Evolutionary conservation across 2,329 filamentous ascomycete species (phyloP).

Genomic region (Fusarium chlamydosporum): DNA sequence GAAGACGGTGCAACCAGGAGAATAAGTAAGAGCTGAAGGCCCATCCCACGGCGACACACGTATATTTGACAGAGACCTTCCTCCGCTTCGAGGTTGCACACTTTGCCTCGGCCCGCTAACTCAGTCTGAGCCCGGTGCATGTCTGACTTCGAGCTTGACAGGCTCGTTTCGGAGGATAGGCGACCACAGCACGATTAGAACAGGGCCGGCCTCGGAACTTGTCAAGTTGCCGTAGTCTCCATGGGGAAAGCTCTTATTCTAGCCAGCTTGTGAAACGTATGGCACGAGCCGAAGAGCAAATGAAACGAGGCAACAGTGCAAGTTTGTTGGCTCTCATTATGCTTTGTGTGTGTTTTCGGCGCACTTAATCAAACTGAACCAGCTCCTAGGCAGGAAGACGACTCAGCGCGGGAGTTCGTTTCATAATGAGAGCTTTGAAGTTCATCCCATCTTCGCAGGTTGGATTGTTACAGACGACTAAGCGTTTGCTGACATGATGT

Average conservation of each 20-base stretch:
- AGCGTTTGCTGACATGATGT: neutral
- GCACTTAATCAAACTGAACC: slow-evolving; percentile 24
- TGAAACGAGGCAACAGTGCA: slow-evolving; percentile 11
- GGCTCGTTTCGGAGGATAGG: slow-evolving; percentile 43
- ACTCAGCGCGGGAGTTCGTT: slow-evolving; percentile 20
- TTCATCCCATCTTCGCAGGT: slow-evolving; percentile 21
- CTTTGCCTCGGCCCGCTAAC: slow-evolving; percentile 51
- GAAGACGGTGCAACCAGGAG: slow-evolving; percentile 49
- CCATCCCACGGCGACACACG: slow-evolving; percentile 38
- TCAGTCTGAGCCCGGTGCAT: slow-evolving; percentile 43
- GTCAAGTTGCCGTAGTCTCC: slow-evolving; percentile 31
- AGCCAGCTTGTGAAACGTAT: slow-evolving; percentile 41
- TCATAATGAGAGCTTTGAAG: slow-evolving; percentile 9
- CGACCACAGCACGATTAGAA: slow-evolving; percentile 26
- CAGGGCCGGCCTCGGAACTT: slow-evolving; percentile 34
- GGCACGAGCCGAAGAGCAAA: slow-evolving; percentile 30
- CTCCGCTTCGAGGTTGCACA: slow-evolving; percentile 39
- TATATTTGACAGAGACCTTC: slow-evolving; percentile 30
- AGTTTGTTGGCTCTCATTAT: slow-evolving; percentile 32
- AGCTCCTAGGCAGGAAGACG: neutral
- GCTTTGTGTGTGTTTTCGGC: neutral
- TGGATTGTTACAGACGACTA: neutral
- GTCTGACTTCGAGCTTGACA: slow-evolving; percentile 52
- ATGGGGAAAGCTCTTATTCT: slow-evolving; percentile 35
- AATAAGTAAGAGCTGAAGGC: slow-evolving; percentile 37